These are phyloP conservation scores for Haplosporangium gracile DNA, from an alignment of 192 early-diverging fungal genomes.

Conservation along the genomic window DNA sequence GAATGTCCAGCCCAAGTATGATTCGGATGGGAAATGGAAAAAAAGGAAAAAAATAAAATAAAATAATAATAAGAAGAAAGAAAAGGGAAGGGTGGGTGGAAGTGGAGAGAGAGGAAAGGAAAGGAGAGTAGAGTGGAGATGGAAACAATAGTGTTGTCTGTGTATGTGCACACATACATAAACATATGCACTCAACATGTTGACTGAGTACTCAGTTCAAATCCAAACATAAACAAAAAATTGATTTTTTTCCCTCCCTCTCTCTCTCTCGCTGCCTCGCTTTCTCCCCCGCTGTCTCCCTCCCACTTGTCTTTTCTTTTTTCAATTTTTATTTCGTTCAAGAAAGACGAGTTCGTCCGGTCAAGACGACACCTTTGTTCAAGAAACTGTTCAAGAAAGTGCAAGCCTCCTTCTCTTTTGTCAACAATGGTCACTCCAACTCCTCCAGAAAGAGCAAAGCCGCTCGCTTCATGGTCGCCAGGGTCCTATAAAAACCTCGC, in stretches of 20 bases:
- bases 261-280: not conserved
- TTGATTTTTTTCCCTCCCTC: too few relatives aligned
- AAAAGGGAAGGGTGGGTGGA: not conserved
- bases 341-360: not conserved
- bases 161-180: too few relatives aligned
- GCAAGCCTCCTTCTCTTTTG: slow-evolving; percentile 20
- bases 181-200: too few relatives aligned
- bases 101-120: too few relatives aligned
- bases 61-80: not conserved
- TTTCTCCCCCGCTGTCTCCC: not conserved
- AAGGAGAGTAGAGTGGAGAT: too few relatives aligned
- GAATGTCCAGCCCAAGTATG: slow-evolving; percentile 8
- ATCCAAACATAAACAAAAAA: not conserved
- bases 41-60: not conserved
- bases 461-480: not conserved
- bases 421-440: not conserved
- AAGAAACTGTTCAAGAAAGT: slow-evolving; percentile 15
- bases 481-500: not conserved
- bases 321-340: not conserved
- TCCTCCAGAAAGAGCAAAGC: not conserved
- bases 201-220: too few relatives aligned
- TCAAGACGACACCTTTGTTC: not conserved
- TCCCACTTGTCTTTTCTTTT: not conserved
- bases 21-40: not conserved
- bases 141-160: too few relatives aligned